Base-by-base conservation (phyloP, 2,329 filamentous ascomycete species). In the Fusarium temperatum region DNA sequence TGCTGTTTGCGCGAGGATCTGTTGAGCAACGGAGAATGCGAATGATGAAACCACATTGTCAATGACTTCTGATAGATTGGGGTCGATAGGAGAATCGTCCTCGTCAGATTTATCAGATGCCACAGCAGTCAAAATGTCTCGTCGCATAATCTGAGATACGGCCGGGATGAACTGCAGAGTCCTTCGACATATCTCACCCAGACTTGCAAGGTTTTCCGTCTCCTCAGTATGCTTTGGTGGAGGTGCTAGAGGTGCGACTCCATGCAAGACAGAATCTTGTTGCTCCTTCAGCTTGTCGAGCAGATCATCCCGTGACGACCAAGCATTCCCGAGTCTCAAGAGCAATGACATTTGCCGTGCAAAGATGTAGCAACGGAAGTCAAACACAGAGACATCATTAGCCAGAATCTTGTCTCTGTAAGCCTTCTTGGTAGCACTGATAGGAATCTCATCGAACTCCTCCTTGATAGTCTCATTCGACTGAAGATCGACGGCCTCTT, bases 371-470 rank as follows among this genome's bases (percentile, higher is more conserved):
- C 93, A 94, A 56, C 94, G 89, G 81, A 99, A 98, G 81, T 99
- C 96, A 79, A 98, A 98, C 6, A 98, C 87, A 0, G 96, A 99
- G 41, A 99, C 97, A 74, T 98, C 94, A 84, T 97, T 99, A 20
- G 94, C 92, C 44, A 99, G 86, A 55, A 99, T 99, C 77, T 97
- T 90, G 65, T 97, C 94, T 58, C 96, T 90, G 80, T 98, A 99
- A 4, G 93, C 89, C 81, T 98, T 98, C 72, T 90, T 90, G 3
- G 88, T 87, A 15, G 90, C 85, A 71, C 87, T 89, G 73, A 92
- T 88, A 32, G 90, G 87, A 54, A 92, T 90, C 53, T 91, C 88
- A 68, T 88, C 86, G 62, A 86, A 83, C 4, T 82, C 80, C 47
- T 87, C 84, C 38, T 78, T 81, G 13, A 78, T 35, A n/a, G 76